Evolutionary conservation across 768 basidiomycete species (phyloP), one percentile per base, ranked within the genome.

Genomic region (Cystobasidium ongulense): DNA sequence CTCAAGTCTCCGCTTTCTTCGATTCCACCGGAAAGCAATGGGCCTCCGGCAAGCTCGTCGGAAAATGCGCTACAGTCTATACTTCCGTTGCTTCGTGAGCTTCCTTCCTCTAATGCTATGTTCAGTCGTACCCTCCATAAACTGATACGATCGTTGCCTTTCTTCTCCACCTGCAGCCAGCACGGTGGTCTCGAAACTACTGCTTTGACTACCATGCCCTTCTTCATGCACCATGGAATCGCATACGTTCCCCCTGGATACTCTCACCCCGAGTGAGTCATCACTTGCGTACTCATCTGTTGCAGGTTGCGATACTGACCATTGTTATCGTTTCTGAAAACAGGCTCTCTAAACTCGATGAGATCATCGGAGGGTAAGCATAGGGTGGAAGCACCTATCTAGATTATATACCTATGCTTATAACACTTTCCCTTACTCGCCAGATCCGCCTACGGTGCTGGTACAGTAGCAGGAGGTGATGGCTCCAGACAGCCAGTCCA

Each of bases 11-110:
- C 61, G 74, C 79, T 0, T 88, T 92, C 82, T 91, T 88, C 86
- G 90, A 91, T 74, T 79, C 84, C 10, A 90, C 89, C 7, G 89
- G 90, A 68, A 76, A 79, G 1, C 83, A 89, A 31, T 90, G 90
- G 90, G 78, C 73, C 0, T 52, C 77, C n/a, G 79, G 90, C 35
- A 83, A 81, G 1, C 82, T 92, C 62, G 82, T 84, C 17, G 91
- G 90, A 76, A 94, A 92, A 21, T 88, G 86, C 76, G 90, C 86
- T 1, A 84, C 87, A 17, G 82, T 87, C 50, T 92, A 91, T 82
- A 86, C 90, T 53, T 88, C 88, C 25, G 88, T 88, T 4, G 88
- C 84, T 4, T 83, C 84, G 25, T 86, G 52, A 25, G 63, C 39
- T 50, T 8, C 18, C 18, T 38, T 8, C n/a, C 11, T 41, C 7